Evolutionary conservation across 495 filamentous ascomycete genomes (phyloP), one percentile per base, ranked within the genome.

Genomic region (Penicillium pulvis): DNA sequence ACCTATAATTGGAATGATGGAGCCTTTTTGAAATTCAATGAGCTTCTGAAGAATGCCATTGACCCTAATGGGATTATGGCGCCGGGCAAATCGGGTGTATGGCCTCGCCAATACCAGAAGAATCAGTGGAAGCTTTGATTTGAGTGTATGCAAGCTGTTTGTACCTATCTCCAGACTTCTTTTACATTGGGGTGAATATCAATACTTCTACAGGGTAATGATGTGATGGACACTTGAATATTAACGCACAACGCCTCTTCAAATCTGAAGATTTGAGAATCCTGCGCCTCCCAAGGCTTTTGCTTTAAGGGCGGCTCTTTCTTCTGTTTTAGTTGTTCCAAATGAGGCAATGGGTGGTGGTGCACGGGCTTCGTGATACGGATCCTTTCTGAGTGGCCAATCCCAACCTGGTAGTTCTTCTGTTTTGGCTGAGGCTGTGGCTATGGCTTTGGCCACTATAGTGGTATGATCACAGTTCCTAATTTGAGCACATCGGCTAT

Each of bases 41-140:
- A 85, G 74, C 72, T 56, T 35, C 55, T 85, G 11, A 85, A 85
- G 72, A 75, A 87, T 55, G 75, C 80, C 16, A 59, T 85, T n/a
- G 83, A 86, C 68, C 82, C 81, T 5, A 85, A 85, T 50, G 80
- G 81, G 0, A 84, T 86, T 44, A 60, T 85, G 51, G 76, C 80
- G 4, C 82, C 83, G 0, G 83, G 83, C 0, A 77, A 79, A 58
- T 78, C 71, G 56, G 83, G 83, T 0, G 80, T 85, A 45, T 85
- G 83, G 83, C 81, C 80, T 19, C 42, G 7, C 3, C 44, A 17
- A 12, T 58, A 52, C 42, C 51, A 77, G 51, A 35, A 20, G 33
- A 24, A 16, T 23, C 14, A 20, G 17, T 39, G 33, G n/a, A 52
- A 52, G 6, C 20, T 52, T 10, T 52, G 33, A 36, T 35, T 8